Conservation (phyloP, 139 green algal genomes). For the Volvox reticuliferus region DNA sequence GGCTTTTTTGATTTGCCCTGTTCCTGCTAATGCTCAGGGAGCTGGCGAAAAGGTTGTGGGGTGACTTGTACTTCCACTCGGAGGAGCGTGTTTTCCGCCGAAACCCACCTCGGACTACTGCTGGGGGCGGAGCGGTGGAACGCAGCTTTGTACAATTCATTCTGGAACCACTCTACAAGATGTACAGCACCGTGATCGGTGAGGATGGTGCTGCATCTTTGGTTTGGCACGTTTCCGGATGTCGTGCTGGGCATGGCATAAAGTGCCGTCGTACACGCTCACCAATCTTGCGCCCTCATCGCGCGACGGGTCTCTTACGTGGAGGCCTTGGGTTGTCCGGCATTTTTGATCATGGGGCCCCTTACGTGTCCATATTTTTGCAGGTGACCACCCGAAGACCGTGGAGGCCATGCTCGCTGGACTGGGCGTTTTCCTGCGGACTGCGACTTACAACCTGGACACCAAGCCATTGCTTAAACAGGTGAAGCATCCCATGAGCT, state of each 20-base stretch:
- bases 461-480: constrained; percentile 94
- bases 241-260: no score
- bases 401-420: constrained; percentile 75
- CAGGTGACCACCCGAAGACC: constrained; percentile 75
- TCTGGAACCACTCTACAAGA: constrained; percentile 98
- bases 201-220: constrained; percentile 15
- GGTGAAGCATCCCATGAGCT: neutral
- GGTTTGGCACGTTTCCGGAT: no score
- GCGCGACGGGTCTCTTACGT: no score
- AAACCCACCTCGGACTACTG: constrained; percentile 65
- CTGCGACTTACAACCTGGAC: constrained; percentile 82
- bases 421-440: constrained; percentile 89
- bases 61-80: constrained; percentile 93
- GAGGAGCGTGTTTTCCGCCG: constrained; percentile 86
- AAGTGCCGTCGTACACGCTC: no score
- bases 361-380: neutral
- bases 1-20: no score
- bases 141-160: constrained; percentile 97
- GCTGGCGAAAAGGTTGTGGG: constrained; percentile 91
- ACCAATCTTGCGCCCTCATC: no score
- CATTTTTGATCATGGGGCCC: no score
- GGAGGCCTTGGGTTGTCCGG: no score
- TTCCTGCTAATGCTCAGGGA: constrained; percentile 48
- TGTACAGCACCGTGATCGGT: constrained; percentile 75
- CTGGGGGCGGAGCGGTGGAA: constrained; percentile 63